Evolutionary conservation across 2,329 filamentous ascomycete species (phyloP).

Genomic region (Aureobasidium sp.): DNA sequence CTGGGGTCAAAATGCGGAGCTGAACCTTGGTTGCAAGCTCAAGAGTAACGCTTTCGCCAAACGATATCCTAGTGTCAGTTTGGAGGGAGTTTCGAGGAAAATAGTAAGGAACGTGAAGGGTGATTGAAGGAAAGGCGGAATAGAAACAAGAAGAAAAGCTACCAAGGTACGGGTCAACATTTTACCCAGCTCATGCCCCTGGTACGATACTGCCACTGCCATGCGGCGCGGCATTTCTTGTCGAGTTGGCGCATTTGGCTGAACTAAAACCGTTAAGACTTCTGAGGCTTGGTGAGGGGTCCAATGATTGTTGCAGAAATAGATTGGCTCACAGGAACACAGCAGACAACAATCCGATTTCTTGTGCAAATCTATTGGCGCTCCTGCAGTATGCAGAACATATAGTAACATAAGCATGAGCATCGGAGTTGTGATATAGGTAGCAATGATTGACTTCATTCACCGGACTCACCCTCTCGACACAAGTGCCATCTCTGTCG

Average conservation of each 20-base stretch:
- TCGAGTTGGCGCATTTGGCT: slow-evolving; percentile 10
- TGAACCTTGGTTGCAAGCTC: neutral
- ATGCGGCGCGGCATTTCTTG: slow-evolving; percentile 14
- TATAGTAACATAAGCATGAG: neutral
- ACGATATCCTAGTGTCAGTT: neutral
- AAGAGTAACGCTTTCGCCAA: neutral
- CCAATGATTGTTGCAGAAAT: neutral
- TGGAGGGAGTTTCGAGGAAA: neutral
- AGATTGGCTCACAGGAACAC: slow-evolving; percentile 7
- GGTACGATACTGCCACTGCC: slow-evolving; percentile 5
- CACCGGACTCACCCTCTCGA: no score
- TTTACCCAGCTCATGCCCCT: neutral
- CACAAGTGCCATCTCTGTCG: neutral
- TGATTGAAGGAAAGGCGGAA: neutral
- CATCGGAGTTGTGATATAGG: neutral
- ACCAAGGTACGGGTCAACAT: neutral
- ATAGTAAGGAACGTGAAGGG: neutral
- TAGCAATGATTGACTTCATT: neutral
- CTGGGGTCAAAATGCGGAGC: slow-evolving; percentile 8
- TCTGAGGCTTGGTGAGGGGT: slow-evolving; percentile 3
- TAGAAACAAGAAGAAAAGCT: neutral
- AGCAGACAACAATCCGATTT: neutral
- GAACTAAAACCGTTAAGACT: slow-evolving; percentile 14
- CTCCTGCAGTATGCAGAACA: neutral
- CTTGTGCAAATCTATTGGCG: neutral